phyloP scores from a whole-genome alignment of 306 rosid species.

The Medicago arabica region DNA sequence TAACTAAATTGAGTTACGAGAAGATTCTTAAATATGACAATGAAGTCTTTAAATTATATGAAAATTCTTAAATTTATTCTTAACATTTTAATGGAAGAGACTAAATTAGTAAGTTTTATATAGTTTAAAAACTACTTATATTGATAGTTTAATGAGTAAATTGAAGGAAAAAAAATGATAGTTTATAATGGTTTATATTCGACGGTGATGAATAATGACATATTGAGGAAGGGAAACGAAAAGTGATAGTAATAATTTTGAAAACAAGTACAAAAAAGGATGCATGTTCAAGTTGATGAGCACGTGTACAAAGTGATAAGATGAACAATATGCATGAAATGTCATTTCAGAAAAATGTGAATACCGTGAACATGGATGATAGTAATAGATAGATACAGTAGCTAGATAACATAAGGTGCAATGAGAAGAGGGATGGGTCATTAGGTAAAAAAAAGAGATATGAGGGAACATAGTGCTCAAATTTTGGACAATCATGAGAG shows the following conservation, averaged over 20 bases:
- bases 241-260: neutral
- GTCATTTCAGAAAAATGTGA: slow-evolving; percentile 38
- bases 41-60: too few species aligned
- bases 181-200: neutral
- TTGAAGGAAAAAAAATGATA: too few species aligned
- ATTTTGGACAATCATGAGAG: slow-evolving; percentile 55
- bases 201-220: neutral
- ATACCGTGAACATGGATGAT: slow-evolving; percentile 38
- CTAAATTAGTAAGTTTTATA: too few species aligned
- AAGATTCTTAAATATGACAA: too few species aligned
- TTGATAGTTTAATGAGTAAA: too few species aligned
- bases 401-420: slow-evolving; percentile 28
- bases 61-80: too few species aligned
- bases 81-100: too few species aligned
- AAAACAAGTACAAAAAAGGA: slow-evolving; percentile 6
- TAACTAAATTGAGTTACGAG: too few species aligned
- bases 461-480: slow-evolving; percentile 56
- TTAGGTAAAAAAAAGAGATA: slow-evolving; percentile 13
- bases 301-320: slow-evolving; percentile 41
- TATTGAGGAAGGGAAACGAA: neutral
- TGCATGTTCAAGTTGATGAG: slow-evolving; percentile 7
- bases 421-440: slow-evolving; percentile 44
- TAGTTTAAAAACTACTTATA: too few species aligned
- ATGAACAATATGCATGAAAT: slow-evolving; percentile 38
- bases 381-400: neutral